Evolutionary conservation across 78 protist species (phyloP), one percentile per base, ranked within the genome.

Genomic region (Tieghemostelium lacteum): DNA sequence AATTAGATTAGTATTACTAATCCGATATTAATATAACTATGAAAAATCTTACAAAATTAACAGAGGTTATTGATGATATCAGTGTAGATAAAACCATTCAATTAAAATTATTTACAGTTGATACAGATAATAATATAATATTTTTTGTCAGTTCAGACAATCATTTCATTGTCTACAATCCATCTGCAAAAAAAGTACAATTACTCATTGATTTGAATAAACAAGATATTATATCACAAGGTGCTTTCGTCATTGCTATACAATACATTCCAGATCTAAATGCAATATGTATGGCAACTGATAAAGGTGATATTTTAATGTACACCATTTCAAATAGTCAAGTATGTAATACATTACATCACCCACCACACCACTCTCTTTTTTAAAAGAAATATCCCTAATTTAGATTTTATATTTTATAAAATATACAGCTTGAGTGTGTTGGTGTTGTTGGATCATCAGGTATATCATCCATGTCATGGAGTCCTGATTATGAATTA

Each of bases 201-300:
- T 34, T 83, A 54, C 26, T 54, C 29, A 76, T 87, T 55, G 86
- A 87, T 49, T 76, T 87, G 26, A 65, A 58, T 58, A 58, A 75
- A 33, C 88, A 72, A 58, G 93, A 76, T 74, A 67, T 87, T 2
- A 12, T 87, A 20, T 34, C 57, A 45, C 76, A 71, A 37, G 75
- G 64, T 29, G 88, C 87, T 8, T 5, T 10, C 28, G n/a, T 91
- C 4, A 45, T 69, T 12, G 20, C 88, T 17, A 60, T 75, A 22
- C 91, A 77, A 70, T 91, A 62, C 74, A 73, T 91, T 61, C 92
- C 94, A n/a, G 94, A 91, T 91, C 50, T 67, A 34, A 88, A 91
- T n/a, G 69, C 94, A 1, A 45, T 91, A 40, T 91, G 94, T 70
- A 54, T 91, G 75, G 94, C 88, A 12, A 36, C 80, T 17, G 16